phyloP scores from a whole-genome alignment of 73 alveolate species.

The Paramecium sonneborni region DNA sequence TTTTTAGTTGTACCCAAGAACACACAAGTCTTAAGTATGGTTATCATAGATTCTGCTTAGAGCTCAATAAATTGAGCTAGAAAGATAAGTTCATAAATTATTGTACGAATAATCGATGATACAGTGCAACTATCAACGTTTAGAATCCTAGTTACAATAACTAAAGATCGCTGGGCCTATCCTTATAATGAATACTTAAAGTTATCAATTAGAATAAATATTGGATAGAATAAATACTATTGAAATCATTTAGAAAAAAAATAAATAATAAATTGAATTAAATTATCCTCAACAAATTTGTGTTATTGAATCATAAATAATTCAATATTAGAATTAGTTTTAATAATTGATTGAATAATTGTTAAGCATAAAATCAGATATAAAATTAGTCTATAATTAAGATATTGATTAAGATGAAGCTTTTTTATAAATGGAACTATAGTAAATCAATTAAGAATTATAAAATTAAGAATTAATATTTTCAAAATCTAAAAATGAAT shows the following conservation, averaged over 20 bases:
- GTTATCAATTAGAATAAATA: slow-evolving; percentile 8
- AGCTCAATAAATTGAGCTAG: slow-evolving; percentile 55
- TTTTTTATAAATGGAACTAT: slow-evolving; percentile 10
- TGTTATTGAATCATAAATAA: not conserved
- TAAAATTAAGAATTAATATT: not conserved
- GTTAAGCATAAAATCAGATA: not conserved
- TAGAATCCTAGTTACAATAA: slow-evolving; percentile 34
- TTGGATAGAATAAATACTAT: slow-evolving; percentile 17
- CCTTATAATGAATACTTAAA: slow-evolving; percentile 29
- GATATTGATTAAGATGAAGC: slow-evolving; percentile 23
- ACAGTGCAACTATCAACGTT: slow-evolving; percentile 25
- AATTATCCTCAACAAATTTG: not conserved
- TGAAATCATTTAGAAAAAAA: not conserved
- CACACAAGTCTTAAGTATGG: slow-evolving; percentile 45
- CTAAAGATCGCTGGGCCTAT: slow-evolving; percentile 33
- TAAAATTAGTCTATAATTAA: slow-evolving; percentile 4
- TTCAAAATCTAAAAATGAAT: not conserved
- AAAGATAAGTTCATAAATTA: slow-evolving; percentile 34
- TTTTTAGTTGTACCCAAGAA: slow-evolving; percentile 27
- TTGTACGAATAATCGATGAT: slow-evolving; percentile 47
- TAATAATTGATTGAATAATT: not conserved
- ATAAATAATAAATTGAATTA: not conserved
- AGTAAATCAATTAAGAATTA: not conserved
- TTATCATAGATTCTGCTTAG: slow-evolving; percentile 14
- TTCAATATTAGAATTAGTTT: not conserved